Evolutionary conservation across 805 yeast genomes (phyloP).

Genomic region (Suhomyces sp.): DNA sequence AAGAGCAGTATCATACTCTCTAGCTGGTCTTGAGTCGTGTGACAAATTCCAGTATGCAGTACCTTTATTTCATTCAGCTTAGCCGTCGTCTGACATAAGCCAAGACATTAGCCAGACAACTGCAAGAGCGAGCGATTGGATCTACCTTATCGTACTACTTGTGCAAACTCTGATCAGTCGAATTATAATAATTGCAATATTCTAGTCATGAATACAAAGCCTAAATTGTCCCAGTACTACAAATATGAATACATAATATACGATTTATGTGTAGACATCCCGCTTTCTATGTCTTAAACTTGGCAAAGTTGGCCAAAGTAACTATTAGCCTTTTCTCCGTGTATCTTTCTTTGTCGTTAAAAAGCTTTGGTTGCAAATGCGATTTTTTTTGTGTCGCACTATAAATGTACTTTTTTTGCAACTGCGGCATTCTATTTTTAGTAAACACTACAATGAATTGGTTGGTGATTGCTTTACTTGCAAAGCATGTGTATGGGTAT

Average conservation of each 20-base stretch:
- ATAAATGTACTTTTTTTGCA: not conserved
- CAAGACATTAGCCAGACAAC: not conserved
- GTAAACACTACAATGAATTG: not conserved
- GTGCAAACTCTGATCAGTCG: not conserved
- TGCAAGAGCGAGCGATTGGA: not conserved
- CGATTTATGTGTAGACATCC: not conserved
- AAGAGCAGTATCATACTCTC: not conserved
- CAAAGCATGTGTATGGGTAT: not conserved
- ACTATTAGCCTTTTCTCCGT: not conserved
- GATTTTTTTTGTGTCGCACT: not conserved
- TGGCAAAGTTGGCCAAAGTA: not conserved
- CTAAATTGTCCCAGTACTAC: not conserved
- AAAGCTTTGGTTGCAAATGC: not conserved
- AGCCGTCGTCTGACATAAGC: not conserved
- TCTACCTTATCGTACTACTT: not conserved
- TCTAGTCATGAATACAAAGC: not conserved
- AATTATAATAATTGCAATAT: too few relatives aligned
- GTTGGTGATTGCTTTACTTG: not conserved
- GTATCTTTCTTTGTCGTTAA: not conserved
- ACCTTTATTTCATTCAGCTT: not conserved
- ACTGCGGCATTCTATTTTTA: not conserved
- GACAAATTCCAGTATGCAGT: not conserved
- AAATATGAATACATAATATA: too few relatives aligned
- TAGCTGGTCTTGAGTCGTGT: not conserved
- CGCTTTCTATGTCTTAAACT: too few relatives aligned